Evolutionary conservation across 192 early-diverging fungal species (phyloP), one percentile per base, ranked within the genome.

Genomic region (Backusella circina): DNA sequence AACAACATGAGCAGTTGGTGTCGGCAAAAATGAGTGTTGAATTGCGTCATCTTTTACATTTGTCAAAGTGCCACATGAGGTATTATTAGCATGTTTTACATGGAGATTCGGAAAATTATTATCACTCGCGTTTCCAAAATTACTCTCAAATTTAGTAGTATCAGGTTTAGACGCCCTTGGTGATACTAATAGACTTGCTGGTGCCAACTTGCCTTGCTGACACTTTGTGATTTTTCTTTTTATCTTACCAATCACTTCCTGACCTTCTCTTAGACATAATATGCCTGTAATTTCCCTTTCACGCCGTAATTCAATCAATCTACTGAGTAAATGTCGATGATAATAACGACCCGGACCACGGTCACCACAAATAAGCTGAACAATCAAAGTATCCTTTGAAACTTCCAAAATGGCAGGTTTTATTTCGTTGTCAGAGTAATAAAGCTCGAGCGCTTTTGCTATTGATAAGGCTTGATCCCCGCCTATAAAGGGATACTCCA

Each of bases 381-480:
- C 75, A 10, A 41, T 71, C 26, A 82, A 57, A 32, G 79, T 70
- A 21, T 68, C 57, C 33, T 21, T 38, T 5, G 50, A 50, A 2
- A 81, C 64, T 39, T 82, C 61, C 10, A 76, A 31, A n/a, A 79
- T 79, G 10, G 77, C 73, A 13, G 81, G 77, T 72, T 74, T 76
- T 9, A 82, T 64, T 38, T 82, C 77, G 5, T 47, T 54, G 26
- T 73, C 54, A 0, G 77, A 75, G 50, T 79, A 69, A 36, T 73
- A 44, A 26, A 82, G 26, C 28, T 79, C 75, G 1, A 82, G 36
- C 7, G 50, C 47, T 26, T 38, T 64, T 31, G 73, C 77, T 51
- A 82, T 51, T 2, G 36, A 30, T 37, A 75, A 23, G n/a, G 65
- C 77, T 23, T 76, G 70, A 3, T 77, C 81, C 1, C 71, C 75